Conservation (phyloP, 139 green algal species). For the Desmodesmus armatus region DNA sequence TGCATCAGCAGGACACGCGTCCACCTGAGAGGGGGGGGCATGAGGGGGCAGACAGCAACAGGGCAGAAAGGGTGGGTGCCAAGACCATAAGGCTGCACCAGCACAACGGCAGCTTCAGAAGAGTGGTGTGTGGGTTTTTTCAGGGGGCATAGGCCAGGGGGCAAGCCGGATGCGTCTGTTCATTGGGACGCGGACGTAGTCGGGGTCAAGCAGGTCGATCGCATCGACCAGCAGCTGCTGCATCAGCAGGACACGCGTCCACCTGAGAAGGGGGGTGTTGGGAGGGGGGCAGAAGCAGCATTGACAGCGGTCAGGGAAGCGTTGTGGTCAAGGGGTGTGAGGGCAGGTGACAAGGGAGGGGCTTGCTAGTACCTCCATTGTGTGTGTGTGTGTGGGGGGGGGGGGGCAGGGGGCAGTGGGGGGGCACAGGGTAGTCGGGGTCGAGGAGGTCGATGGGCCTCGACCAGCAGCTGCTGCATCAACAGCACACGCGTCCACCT, state of each 20-base stretch:
- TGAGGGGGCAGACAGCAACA: not conserved
- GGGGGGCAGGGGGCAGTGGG: too few relatives aligned
- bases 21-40: constrained; percentile 47
- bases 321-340: not conserved
- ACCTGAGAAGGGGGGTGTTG: constrained; percentile 27
- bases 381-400: too few relatives aligned
- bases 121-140: not conserved
- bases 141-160: constrained; percentile 29
- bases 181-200: constrained; percentile 61
- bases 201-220: constrained; percentile 78
- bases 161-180: constrained; percentile 62
- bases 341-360: not conserved
- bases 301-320: not conserved
- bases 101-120: not conserved
- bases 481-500: not conserved
- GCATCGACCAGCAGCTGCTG: constrained; percentile 82
- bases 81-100: not conserved
- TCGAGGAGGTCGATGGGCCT: too few relatives aligned
- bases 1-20: constrained; percentile 74
- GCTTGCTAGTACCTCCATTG: not conserved
- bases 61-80: not conserved
- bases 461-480: not conserved
- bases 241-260: constrained; percentile 73
- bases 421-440: too few relatives aligned
- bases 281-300: not conserved